Evolutionary conservation across 1,284 basidiomycete genomes (phyloP).

Genomic region (Sparassis latifolia): DNA sequence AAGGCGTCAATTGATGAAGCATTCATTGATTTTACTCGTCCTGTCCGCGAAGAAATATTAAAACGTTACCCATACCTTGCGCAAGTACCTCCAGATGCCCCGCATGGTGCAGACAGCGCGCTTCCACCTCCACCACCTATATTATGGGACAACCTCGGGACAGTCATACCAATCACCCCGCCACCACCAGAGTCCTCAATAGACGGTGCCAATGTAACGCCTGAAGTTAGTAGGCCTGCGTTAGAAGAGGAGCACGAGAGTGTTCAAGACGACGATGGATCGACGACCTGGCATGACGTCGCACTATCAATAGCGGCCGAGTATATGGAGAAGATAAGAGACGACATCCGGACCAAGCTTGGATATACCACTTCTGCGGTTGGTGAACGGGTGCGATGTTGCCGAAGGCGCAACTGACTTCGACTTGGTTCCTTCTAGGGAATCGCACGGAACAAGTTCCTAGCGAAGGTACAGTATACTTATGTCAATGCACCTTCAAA

Average conservation of each 20-base stretch:
- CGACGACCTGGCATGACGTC: constrained; percentile 84
- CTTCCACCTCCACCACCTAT: constrained; percentile 73
- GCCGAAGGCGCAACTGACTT: not conserved
- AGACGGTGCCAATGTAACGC: constrained; percentile 7
- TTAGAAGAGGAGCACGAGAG: constrained; percentile 10
- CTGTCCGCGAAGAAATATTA: constrained; percentile 69
- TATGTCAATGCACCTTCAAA: not conserved
- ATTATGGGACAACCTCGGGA: constrained; percentile 64
- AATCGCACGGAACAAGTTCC: constrained; percentile 88
- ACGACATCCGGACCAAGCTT: constrained; percentile 64
- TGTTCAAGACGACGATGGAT: constrained; percentile 27
- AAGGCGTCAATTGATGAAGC: constrained; percentile 83
- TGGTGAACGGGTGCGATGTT: not conserved
- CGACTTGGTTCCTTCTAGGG: constrained; percentile 44
- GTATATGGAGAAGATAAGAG: constrained; percentile 74
- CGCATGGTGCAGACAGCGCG: constrained; percentile 71
- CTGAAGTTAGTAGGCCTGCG: constrained; percentile 7
- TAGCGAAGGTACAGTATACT: constrained; percentile 68
- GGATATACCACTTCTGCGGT: constrained; percentile 95
- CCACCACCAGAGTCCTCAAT: constrained; percentile 14
- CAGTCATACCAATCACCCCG: constrained; percentile 61
- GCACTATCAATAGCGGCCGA: constrained; percentile 87
- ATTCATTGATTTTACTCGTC: constrained; percentile 83
- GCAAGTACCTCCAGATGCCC: constrained; percentile 59
- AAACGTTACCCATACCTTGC: constrained; percentile 74